Evolutionary conservation across 306 rosid genomes (phyloP).

Genomic region (Sophora flavescens): DNA sequence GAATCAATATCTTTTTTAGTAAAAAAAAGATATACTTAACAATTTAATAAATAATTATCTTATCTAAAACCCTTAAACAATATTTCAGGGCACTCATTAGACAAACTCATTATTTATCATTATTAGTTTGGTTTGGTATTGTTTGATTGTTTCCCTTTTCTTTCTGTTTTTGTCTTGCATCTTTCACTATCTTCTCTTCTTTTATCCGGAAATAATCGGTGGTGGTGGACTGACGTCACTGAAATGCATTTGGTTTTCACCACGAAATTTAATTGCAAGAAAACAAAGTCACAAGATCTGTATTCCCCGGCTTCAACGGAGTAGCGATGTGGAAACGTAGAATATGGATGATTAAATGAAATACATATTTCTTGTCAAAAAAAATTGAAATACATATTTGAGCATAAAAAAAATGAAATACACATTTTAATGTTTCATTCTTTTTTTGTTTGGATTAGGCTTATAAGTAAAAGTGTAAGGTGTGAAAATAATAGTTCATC

Average conservation of each 20-base stretch:
- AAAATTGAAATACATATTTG: too few species aligned
- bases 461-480: too few species aligned
- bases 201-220: constrained; percentile 35
- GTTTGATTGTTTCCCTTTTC: neutral
- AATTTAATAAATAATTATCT: too few species aligned
- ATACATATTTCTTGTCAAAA: too few species aligned
- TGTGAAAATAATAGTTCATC: too few species aligned
- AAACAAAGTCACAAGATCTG: constrained; percentile 38
- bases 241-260: constrained; percentile 35
- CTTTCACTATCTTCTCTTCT: neutral
- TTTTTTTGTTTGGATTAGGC: too few species aligned
- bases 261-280: constrained; percentile 12
- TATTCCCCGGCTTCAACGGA: neutral
- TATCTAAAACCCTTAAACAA: too few species aligned
- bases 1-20: too few species aligned
- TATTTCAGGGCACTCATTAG: too few species aligned
- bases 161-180: neutral
- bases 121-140: neutral
- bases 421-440: neutral
- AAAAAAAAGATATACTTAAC: too few species aligned
- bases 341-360: neutral
- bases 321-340: neutral
- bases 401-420: too few species aligned
- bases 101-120: neutral
- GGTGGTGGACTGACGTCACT: constrained; percentile 30